phyloP scores from a whole-genome alignment of 2,329 filamentous ascomycete genomes.

The Exophiala spinifera region DNA sequence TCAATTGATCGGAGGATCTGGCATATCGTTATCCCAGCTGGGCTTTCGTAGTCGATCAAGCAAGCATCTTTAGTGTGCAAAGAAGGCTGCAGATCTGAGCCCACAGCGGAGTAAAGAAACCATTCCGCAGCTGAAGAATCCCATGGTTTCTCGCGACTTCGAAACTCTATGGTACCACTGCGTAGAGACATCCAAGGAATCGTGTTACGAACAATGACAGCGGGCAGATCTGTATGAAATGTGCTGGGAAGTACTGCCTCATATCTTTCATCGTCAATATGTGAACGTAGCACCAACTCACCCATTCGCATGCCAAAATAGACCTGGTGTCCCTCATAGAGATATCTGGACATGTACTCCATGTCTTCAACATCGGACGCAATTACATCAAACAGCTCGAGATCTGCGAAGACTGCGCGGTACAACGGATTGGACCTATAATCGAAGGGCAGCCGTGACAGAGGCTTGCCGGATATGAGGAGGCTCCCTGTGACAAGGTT shows the following conservation, averaged over 20 bases:
- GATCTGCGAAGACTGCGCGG: conserved; percentile 26
- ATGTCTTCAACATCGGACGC: conserved; percentile 37
- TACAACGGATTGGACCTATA: conserved; percentile 31
- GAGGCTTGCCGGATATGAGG: conserved; percentile 33
- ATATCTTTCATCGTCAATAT: conserved; percentile 18
- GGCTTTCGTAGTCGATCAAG: conserved; percentile 38
- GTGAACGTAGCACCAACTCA: conserved; percentile 37
- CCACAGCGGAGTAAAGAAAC: conserved; percentile 22
- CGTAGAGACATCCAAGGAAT: conserved; percentile 34
- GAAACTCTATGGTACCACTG: conserved; percentile 33
- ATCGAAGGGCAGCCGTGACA: conserved; percentile 32
- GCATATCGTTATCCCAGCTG: conserved; percentile 34
- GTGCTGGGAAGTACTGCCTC: conserved; percentile 35
- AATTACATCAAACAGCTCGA: conserved; percentile 34
- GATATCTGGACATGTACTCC: conserved; percentile 34
- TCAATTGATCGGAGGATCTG: conserved; percentile 42
- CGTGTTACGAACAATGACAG: conserved; percentile 39
- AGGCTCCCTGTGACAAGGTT: conserved; percentile 36
- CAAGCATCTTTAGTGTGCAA: conserved; percentile 5
- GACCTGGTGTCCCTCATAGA: conserved; percentile 31
- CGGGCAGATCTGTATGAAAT: conserved; percentile 33
- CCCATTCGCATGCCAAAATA: conserved; percentile 24
- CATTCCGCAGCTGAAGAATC: conserved; percentile 29
- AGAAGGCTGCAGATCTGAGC: not conserved
- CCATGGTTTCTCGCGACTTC: conserved; percentile 33